These are phyloP conservation scores for Leccinum barrowsii DNA, from an alignment of 768 basidiomycete genomes.

Conservation along the genomic window DNA sequence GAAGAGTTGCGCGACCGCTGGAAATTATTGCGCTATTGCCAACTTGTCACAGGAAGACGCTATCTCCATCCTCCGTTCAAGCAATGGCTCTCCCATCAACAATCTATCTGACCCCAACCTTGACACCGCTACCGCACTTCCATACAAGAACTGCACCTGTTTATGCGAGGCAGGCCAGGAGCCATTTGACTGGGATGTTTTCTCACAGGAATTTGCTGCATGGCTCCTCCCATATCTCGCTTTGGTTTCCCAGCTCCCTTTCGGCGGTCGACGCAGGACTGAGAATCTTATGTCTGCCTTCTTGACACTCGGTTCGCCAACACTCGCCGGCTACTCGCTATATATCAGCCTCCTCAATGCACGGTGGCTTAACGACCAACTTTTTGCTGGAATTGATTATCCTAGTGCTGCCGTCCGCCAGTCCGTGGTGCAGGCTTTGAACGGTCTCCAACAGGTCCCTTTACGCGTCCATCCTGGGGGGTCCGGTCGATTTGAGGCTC, in stretches of 20 bases:
- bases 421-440: slow-evolving; percentile 34
- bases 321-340: slow-evolving; percentile 44
- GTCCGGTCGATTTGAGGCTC: slow-evolving; percentile 34
- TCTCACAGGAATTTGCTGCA: slow-evolving; percentile 36
- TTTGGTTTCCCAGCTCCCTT: slow-evolving; percentile 47
- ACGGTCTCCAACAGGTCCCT: slow-evolving; percentile 42
- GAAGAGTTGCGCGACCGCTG: neutral
- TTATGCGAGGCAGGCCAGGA: slow-evolving; percentile 11
- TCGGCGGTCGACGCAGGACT: slow-evolving; percentile 37
- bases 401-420: slow-evolving; percentile 10
- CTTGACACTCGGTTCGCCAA: slow-evolving; percentile 43
- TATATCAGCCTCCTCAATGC: slow-evolving; percentile 41
- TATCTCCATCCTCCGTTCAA: neutral
- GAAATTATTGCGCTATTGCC: neutral
- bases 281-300: slow-evolving; percentile 44
- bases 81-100: neutral
- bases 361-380: slow-evolving; percentile 37
- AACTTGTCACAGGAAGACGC: neutral
- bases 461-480: slow-evolving; percentile 29
- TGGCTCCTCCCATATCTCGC: slow-evolving; percentile 52
- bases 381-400: slow-evolving; percentile 31
- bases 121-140: slow-evolving; percentile 10
- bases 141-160: neutral
- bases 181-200: slow-evolving; percentile 19
- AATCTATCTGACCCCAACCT: neutral